Percentiles rank a stretch among this genome's conserved stretches.
Conservation (phyloP, 805 yeast species). For the Wickerhamiella vanderwaltii region DNA sequence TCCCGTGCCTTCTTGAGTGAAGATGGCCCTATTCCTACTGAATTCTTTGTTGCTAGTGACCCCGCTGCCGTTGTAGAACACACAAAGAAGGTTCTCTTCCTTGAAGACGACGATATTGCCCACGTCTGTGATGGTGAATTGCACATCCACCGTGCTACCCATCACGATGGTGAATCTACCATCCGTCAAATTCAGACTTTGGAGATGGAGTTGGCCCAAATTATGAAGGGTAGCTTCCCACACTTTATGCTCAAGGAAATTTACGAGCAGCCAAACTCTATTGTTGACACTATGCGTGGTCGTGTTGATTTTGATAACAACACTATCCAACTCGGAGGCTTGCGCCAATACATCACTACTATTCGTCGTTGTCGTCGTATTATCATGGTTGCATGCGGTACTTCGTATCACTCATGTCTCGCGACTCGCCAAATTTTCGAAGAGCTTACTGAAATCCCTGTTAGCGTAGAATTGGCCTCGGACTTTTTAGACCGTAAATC, state of each 20-base stretch:
- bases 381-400: constrained; percentile 98
- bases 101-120: constrained; percentile 98
- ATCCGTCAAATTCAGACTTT: constrained; percentile 92
- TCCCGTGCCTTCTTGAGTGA: constrained; percentile 95
- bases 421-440: constrained; percentile 95
- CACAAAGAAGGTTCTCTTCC: constrained; percentile 89
- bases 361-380: constrained; percentile 90
- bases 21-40: constrained; percentile 91
- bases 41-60: constrained; percentile 91
- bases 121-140: constrained; percentile 96
- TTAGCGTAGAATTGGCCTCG: constrained; percentile 26
- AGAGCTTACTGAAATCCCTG: constrained; percentile 65
- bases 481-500: constrained; percentile 67
- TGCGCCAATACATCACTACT: constrained; percentile 69
- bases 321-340: constrained; percentile 77
- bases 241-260: constrained; percentile 99
- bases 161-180: constrained; percentile 70
- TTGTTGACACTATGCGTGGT: constrained; percentile 98
- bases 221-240: constrained; percentile 92
- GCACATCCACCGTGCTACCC: constrained; percentile 93
- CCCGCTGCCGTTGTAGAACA: constrained; percentile 94
- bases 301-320: constrained; percentile 83
- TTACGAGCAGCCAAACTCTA: constrained; percentile 96
- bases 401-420: constrained; percentile 95
- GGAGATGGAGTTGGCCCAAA: constrained; percentile 93